Conservation (phyloP, 2,329 filamentous ascomycete genomes). For the Alternaria incomplexa region DNA sequence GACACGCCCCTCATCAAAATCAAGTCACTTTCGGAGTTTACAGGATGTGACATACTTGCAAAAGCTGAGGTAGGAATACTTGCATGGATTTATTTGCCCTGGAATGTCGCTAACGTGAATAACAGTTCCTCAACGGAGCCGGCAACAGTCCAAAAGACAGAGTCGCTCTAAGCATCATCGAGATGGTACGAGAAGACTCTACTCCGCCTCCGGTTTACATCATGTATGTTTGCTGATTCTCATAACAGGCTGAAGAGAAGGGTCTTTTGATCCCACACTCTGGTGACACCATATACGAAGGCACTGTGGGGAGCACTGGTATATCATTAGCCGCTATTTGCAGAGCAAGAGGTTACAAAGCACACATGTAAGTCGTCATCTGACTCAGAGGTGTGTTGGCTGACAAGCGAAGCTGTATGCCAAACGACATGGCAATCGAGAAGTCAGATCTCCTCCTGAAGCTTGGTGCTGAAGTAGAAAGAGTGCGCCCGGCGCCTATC, state of each 20-base stretch:
- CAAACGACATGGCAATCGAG: conserved; percentile 84
- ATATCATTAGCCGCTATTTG: conserved; percentile 92
- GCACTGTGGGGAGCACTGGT: conserved; percentile 93
- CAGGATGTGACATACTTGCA: conserved; percentile 86
- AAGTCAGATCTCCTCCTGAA: conserved; percentile 89
- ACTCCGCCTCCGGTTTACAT: background rate
- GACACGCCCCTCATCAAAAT: conserved; percentile 90
- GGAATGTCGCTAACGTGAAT: background rate
- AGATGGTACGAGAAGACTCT: conserved; percentile 52
- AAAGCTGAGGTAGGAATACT: conserved; percentile 74
- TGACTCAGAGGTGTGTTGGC: background rate
- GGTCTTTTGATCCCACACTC: conserved; percentile 78
- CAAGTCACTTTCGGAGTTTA: conserved; percentile 82
- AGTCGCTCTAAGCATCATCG: conserved; percentile 89
- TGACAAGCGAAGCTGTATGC: conserved; percentile 74
- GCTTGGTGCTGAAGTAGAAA: conserved; percentile 90
- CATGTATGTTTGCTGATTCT: conserved; percentile 7
- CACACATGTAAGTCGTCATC: conserved; percentile 71
- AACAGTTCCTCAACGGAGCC: conserved; percentile 84
- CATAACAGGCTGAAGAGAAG: conserved; percentile 70
- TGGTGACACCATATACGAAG: conserved; percentile 96
- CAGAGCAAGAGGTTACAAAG: conserved; percentile 84
- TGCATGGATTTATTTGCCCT: background rate
- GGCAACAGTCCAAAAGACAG: conserved; percentile 94
- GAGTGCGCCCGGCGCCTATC: conserved; percentile 89